These are phyloP conservation scores for Cladosporium cucumerinum DNA, from an alignment of 2,329 filamentous ascomycete species.

Conservation along the genomic window DNA sequence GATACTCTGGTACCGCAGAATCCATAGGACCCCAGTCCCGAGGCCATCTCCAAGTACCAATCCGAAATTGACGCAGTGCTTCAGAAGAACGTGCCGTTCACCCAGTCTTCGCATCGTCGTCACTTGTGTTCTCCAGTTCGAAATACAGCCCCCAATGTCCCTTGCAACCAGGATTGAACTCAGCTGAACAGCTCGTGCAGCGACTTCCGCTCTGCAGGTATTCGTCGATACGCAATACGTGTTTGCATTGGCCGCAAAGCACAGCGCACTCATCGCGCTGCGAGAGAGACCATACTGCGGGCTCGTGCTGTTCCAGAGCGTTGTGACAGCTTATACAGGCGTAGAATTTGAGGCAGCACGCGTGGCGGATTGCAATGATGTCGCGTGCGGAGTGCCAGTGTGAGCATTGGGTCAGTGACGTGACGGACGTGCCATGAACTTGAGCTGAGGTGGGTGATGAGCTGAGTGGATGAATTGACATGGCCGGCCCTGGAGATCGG, in stretches of 20 bases:
- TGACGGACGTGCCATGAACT: not conserved
- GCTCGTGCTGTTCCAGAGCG: not conserved
- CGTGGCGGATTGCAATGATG: conserved; percentile 8
- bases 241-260: not conserved
- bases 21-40: too few relatives aligned
- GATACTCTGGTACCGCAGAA: not conserved
- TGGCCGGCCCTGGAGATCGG: too few relatives aligned
- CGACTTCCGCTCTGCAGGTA: conserved; percentile 1
- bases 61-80: not conserved
- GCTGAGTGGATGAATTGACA: too few relatives aligned
- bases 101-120: not conserved
- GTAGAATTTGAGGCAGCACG: conserved; percentile 8
- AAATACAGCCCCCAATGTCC: conserved; percentile 7
- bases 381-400: conserved; percentile 10
- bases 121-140: not conserved
- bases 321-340: conserved; percentile 12
- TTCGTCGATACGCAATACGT: not conserved
- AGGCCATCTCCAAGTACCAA: not conserved
- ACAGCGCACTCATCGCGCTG: not conserved
- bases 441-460: too few relatives aligned
- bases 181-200: not conserved
- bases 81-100: not conserved
- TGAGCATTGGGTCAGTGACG: not conserved
- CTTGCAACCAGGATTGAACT: conserved; percentile 1
- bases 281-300: not conserved